phyloP scores from a whole-genome alignment of 306 rosid genomes.

The Medicago lupulina region DNA sequence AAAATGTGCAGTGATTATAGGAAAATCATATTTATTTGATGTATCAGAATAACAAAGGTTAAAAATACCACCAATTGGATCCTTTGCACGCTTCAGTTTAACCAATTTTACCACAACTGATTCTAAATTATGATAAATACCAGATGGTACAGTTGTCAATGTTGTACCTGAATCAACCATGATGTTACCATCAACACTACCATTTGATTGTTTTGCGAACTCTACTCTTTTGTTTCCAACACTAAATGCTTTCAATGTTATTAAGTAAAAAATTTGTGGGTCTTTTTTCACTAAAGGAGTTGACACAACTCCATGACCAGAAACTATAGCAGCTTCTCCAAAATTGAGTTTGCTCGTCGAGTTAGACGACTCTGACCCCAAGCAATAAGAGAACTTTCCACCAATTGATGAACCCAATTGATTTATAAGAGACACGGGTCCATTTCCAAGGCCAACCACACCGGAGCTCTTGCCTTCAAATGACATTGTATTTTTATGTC shows the following conservation, averaged over 20 bases:
- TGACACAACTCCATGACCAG: constrained; percentile 24
- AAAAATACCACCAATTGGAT: constrained; percentile 3
- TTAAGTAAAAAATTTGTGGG: not conserved
- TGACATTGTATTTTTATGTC: not conserved
- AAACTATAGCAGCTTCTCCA: constrained; percentile 11
- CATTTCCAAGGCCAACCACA: constrained; percentile 58
- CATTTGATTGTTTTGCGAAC: too few relatives aligned
- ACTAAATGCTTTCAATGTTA: constrained; percentile 1
- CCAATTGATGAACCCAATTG: constrained; percentile 39
- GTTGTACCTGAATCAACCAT: constrained; percentile 53
- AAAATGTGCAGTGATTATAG: not conserved
- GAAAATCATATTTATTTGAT: not conserved
- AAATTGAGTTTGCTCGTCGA: constrained; percentile 20
- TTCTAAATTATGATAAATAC: constrained; percentile 38
- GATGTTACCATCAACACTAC: constrained; percentile 2
- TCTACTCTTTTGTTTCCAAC: not conserved
- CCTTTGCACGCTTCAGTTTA: not conserved
- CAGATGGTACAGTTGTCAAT: constrained; percentile 27
- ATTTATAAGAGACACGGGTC: constrained; percentile 43
- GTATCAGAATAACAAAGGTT: constrained; percentile 31
- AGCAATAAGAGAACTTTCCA: constrained; percentile 58
- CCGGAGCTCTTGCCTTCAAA: constrained; percentile 40
- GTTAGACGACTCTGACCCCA: not conserved
- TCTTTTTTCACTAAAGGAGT: constrained; percentile 13
- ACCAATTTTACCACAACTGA: constrained; percentile 18